Percentiles rank a stretch among this genome's conserved stretches.
phyloP scores from a whole-genome alignment of 2,329 filamentous ascomycete species.

The Huntiella bhutanensis region DNA sequence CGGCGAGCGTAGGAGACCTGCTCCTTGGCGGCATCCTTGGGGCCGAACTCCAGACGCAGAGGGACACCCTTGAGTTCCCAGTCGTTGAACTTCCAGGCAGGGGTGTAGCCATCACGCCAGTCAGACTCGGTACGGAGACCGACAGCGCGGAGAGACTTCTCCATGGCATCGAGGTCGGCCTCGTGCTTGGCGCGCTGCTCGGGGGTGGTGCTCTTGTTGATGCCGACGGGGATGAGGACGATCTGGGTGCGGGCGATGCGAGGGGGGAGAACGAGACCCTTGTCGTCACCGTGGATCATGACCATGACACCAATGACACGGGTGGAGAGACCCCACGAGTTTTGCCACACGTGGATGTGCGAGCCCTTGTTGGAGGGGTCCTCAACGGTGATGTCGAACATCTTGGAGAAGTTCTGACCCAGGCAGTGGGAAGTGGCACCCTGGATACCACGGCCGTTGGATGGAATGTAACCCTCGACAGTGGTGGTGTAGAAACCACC shows the following conservation, averaged over 20 bases:
- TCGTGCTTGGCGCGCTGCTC: conserved; percentile 63
- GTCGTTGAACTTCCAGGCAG: conserved; percentile 97
- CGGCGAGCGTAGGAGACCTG: conserved; percentile 74
- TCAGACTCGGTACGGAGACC: conserved; percentile 68
- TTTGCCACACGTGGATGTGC: conserved; percentile 86
- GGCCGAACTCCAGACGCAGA: conserved; percentile 83
- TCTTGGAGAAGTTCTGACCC: conserved; percentile 96
- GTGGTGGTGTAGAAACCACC: conserved; percentile 94
- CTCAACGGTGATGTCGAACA: conserved; percentile 97
- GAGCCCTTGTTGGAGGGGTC: conserved; percentile 68
- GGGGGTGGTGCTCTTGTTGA: conserved; percentile 69
- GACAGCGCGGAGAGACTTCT: conserved; percentile 46
- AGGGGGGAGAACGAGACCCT: conserved; percentile 82
- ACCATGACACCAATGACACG: conserved; percentile 98
- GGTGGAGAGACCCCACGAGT: conserved; percentile 96
- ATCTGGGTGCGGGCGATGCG: conserved; percentile 73
- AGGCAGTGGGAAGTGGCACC: conserved; percentile 87
- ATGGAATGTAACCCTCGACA: conserved; percentile 88
- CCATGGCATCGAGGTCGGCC: conserved; percentile 55
- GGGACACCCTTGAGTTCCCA: conserved; percentile 96
- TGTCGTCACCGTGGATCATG: conserved; percentile 93
- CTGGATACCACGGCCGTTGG: conserved; percentile 91
- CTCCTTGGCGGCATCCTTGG: conserved; percentile 74
- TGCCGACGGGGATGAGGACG: conserved; percentile 77
- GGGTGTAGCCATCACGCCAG: conserved; percentile 75